Conservation (phyloP, 2,329 filamentous ascomycete genomes). For the Hypoxylon sp. region DNA sequence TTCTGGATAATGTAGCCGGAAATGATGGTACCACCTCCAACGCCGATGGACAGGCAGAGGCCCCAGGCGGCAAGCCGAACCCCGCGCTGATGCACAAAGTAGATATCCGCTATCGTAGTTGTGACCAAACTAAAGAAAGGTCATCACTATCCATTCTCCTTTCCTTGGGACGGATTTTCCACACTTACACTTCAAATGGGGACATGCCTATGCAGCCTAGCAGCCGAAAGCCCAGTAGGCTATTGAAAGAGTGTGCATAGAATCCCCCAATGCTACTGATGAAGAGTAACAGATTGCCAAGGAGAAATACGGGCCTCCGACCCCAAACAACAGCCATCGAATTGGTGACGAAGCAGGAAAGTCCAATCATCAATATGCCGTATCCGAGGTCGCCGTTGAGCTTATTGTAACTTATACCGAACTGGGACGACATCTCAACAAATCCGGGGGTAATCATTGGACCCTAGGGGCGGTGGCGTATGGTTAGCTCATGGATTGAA, state of each 20-base stretch:
- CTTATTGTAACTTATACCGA: slow-evolving; percentile 52
- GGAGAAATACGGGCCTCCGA: slow-evolving; percentile 53
- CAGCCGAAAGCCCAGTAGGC: slow-evolving; percentile 47
- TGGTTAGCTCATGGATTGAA: slow-evolving; percentile 2
- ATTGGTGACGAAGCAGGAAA: slow-evolving; percentile 53
- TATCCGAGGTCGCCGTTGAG: slow-evolving; percentile 54
- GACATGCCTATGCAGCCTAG: slow-evolving; percentile 49
- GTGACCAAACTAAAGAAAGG: slow-evolving; percentile 45
- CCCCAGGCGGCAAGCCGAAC: slow-evolving; percentile 48
- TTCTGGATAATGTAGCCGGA: slow-evolving; percentile 50
- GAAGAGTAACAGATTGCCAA: slow-evolving; percentile 50
- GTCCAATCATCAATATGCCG: slow-evolving; percentile 52
- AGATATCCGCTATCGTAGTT: slow-evolving; percentile 52
- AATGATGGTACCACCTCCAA: slow-evolving; percentile 47
- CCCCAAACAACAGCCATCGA: slow-evolving; percentile 51
- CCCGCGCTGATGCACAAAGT: slow-evolving; percentile 54
- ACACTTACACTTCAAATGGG: slow-evolving; percentile 49
- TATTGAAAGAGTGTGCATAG: slow-evolving; percentile 34
- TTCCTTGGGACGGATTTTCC: not conserved
- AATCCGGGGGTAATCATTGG: slow-evolving; percentile 56
- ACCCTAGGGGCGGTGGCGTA: slow-evolving; percentile 36
- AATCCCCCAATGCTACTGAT: slow-evolving; percentile 52
- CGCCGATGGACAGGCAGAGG: slow-evolving; percentile 46
- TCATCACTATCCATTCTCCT: not conserved
- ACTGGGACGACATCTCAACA: slow-evolving; percentile 51